A percentile compares a stretch with the other conserved stretches of the same genome.
phyloP scores from a whole-genome alignment of 2,329 filamentous ascomycete genomes.

The Phialemonium atrogriseum region DNA sequence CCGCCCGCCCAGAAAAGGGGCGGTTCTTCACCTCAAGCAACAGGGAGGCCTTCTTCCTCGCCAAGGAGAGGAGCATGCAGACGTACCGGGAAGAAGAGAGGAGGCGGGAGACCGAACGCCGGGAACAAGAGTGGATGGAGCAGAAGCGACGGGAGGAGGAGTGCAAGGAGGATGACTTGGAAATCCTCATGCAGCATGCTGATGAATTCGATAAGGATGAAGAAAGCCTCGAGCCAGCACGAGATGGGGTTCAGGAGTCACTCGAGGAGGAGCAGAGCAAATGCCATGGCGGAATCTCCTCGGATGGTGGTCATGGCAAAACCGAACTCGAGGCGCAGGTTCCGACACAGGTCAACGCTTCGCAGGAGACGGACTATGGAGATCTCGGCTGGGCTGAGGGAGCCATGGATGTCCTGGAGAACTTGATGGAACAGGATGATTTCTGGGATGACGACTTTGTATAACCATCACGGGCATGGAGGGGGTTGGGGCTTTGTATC shows the following conservation, averaged over 20 bases:
- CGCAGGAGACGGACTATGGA: constrained; percentile 16
- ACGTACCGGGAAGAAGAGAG: constrained; percentile 19
- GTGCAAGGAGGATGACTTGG: neutral
- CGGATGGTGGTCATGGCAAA: too few species aligned
- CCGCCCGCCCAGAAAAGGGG: constrained; percentile 17
- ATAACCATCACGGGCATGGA: too few species aligned
- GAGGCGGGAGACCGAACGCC: constrained; percentile 8
- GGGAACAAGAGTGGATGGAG: constrained; percentile 9
- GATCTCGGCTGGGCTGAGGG: constrained; percentile 13
- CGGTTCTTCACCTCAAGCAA: constrained; percentile 24
- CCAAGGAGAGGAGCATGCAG: constrained; percentile 20
- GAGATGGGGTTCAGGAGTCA: too few species aligned
- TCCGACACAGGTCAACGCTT: too few species aligned
- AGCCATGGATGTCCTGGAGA: constrained; percentile 4
- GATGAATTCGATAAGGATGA: too few species aligned
- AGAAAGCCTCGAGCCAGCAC: too few species aligned
- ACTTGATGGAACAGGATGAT: neutral
- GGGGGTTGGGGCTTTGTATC: neutral
- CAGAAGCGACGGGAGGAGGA: constrained; percentile 3
- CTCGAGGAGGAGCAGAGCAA: neutral
- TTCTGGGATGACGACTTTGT: neutral
- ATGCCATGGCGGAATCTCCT: too few species aligned
- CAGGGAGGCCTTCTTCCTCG: constrained; percentile 17
- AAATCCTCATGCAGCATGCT: too few species aligned
- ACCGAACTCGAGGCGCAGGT: too few species aligned